These are phyloP conservation scores for Polygonum aviculare DNA, from an alignment of 148 eudicot species.

Conservation along the genomic window DNA sequence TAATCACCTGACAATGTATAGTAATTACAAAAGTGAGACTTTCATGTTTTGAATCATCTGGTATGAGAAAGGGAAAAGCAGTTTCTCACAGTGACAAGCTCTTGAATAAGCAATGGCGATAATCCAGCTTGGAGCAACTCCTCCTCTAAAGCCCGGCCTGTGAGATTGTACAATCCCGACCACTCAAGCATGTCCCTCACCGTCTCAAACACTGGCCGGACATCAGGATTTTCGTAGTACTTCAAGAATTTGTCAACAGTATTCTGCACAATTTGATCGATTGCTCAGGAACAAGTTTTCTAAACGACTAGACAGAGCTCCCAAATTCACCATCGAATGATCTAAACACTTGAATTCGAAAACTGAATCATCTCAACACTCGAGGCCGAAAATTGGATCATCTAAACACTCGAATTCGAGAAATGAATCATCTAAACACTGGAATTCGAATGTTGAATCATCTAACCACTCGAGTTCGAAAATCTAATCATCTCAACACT, in stretches of 20 bases:
- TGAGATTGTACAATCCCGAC: constrained; percentile 76
- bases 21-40: neutral
- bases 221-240: constrained; percentile 47
- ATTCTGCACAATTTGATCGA: constrained; percentile 30
- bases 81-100: constrained; percentile 71
- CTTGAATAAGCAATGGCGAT: constrained; percentile 66
- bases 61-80: neutral
- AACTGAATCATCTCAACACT: neutral
- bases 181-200: constrained; percentile 88
- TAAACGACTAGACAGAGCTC: neutral
- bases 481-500: too few species aligned
- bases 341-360: neutral
- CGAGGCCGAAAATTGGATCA: too few species aligned
- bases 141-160: constrained; percentile 51
- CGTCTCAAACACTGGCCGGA: constrained; percentile 65
- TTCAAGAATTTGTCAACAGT: constrained; percentile 51
- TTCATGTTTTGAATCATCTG: neutral
- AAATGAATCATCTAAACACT: too few species aligned
- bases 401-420: too few species aligned
- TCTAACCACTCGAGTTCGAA: too few species aligned
- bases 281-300: neutral
- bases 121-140: constrained; percentile 58
- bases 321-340: neutral
- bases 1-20: constrained; percentile 50
- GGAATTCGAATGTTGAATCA: too few species aligned